Conservation (phyloP, 345 rosid genomes). For the Populus ilicifolia region DNA sequence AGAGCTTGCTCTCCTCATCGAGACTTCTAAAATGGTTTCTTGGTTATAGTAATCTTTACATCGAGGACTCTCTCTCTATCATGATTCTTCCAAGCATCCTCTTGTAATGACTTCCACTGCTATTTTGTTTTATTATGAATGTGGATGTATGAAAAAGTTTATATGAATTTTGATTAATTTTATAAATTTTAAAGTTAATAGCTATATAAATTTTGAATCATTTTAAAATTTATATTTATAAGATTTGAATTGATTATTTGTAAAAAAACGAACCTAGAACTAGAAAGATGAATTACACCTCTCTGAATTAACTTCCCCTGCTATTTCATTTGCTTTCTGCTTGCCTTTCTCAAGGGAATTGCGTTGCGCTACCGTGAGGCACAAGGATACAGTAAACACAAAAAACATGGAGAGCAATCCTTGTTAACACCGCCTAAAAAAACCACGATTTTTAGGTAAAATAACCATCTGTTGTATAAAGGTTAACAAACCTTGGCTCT, state of each 20-base stretch:
- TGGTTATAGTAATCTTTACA: background rate
- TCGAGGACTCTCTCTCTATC: background rate
- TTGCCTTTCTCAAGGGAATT: background rate
- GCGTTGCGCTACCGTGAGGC: background rate
- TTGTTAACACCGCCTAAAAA: background rate
- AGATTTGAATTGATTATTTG: too few species aligned
- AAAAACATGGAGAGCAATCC: background rate
- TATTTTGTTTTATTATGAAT: too few species aligned
- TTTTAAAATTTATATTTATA: too few species aligned
- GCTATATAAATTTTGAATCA: fast-evolving
- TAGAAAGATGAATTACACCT: too few species aligned
- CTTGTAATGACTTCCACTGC: background rate
- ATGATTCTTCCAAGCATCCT: background rate
- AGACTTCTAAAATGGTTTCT: background rate
- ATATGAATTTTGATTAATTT: fast-evolving
- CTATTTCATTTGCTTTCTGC: background rate
- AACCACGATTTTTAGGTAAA: background rate
- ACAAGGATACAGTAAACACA: background rate
- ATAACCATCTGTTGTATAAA: background rate
- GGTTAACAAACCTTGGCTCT: background rate
- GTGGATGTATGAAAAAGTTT: fast-evolving
- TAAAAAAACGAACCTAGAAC: too few species aligned
- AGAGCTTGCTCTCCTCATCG: background rate
- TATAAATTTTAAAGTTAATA: fast-evolving
- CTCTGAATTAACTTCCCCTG: background rate